phyloP scores from a whole-genome alignment of 176 grass and related monocot species.

The Avena eriantha region DNA sequence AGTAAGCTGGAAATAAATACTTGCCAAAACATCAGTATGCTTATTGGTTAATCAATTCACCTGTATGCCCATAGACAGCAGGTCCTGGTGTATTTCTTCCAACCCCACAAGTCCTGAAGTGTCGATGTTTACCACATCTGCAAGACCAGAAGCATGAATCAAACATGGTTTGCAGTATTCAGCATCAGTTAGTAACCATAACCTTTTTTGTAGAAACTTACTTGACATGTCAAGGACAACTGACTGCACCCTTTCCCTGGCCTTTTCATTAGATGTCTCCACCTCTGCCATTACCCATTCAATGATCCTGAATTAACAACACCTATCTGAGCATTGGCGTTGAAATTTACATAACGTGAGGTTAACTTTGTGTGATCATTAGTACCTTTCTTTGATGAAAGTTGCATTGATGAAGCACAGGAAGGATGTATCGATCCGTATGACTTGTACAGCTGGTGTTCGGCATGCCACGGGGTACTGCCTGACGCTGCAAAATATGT shows the following conservation, averaged over 20 bases:
- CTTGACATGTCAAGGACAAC: slow-evolving; percentile 93
- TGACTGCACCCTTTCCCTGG: slow-evolving; percentile 57
- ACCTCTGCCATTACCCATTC: slow-evolving; percentile 58
- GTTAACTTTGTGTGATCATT: not conserved
- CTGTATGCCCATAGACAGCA: slow-evolving; percentile 69
- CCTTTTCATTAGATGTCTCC: slow-evolving; percentile 50
- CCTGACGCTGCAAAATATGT: slow-evolving; percentile 72
- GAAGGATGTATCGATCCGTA: slow-evolving; percentile 79
- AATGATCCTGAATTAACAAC: slow-evolving; percentile 59
- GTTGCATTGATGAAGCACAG: slow-evolving; percentile 89
- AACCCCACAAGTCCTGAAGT: slow-evolving; percentile 77
- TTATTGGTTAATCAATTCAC: slow-evolving; percentile 41
- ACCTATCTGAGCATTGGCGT: not conserved
- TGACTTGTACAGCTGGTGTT: slow-evolving; percentile 51
- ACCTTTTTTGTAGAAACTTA: slow-evolving; percentile 26
- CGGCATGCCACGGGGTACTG: slow-evolving; percentile 71
- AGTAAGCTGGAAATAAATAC: not conserved
- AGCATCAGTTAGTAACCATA: not conserved
- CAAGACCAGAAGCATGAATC: slow-evolving; percentile 22
- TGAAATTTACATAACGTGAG: not conserved
- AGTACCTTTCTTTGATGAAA: slow-evolving; percentile 88
- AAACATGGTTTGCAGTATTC: slow-evolving; percentile 2
- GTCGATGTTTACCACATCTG: slow-evolving; percentile 92
- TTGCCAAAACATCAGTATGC: not conserved
- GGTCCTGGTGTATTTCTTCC: slow-evolving; percentile 73